Conservation (phyloP, 129 eudicot species). For the Ambrosia trifida region DNA sequence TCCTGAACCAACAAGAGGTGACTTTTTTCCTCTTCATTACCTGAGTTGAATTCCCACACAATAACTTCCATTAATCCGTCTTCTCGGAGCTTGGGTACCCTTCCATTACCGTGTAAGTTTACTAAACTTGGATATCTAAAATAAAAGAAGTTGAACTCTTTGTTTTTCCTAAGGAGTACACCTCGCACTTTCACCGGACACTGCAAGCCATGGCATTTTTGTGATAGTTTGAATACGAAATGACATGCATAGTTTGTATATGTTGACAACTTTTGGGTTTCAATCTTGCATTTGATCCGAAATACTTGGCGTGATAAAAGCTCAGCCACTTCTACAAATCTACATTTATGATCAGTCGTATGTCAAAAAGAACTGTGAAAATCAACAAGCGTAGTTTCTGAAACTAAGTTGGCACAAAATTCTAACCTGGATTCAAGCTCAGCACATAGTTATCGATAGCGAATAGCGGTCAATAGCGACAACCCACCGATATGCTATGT, state of each 20-base stretch:
- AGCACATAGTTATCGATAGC: too few relatives aligned
- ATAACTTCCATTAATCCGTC: slow-evolving; percentile 20
- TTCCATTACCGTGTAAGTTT: neutral
- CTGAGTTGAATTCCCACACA: slow-evolving; percentile 6
- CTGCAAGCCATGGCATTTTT: neutral
- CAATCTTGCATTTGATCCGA: neutral
- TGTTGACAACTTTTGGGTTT: neutral
- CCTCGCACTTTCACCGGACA: slow-evolving; percentile 1
- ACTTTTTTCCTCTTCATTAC: too few relatives aligned
- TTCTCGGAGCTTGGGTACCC: slow-evolving; percentile 10
- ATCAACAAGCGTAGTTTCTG: too few relatives aligned
- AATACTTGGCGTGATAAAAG: neutral
- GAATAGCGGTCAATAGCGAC: too few relatives aligned
- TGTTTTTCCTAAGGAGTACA: slow-evolving; percentile 1
- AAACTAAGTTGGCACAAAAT: neutral
- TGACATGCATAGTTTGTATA: neutral
- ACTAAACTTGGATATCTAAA: neutral
- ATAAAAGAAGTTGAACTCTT: neutral
- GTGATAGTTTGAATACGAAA: neutral
- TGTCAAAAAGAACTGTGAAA: too few relatives aligned
- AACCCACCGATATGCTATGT: too few relatives aligned
- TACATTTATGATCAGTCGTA: too few relatives aligned
- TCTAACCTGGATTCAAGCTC: slow-evolving; percentile 5
- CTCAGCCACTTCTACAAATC: slow-evolving; percentile 13
- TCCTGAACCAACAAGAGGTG: too few relatives aligned